Percentiles rank a stretch among this genome's conserved stretches.
phyloP scores from a whole-genome alignment of 2,329 filamentous ascomycete genomes.

The Akanthomyces muscarius region DNA sequence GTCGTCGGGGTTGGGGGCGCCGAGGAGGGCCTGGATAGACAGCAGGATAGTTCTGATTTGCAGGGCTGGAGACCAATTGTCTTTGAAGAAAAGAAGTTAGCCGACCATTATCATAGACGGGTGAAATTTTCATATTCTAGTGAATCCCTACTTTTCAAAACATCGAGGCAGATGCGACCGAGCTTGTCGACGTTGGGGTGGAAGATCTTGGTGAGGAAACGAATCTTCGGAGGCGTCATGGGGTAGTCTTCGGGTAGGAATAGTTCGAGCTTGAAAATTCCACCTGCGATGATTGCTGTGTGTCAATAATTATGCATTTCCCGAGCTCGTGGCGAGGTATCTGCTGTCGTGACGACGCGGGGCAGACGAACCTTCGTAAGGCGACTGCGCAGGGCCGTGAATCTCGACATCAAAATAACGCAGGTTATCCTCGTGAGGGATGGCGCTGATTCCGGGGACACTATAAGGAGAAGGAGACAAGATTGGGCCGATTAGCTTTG shows the following conservation, averaged over 20 bases:
- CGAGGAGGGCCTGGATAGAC: slow-evolving; percentile 93
- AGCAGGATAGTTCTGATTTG: slow-evolving; percentile 98
- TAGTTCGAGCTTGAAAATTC: slow-evolving; percentile 93
- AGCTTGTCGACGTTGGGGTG: slow-evolving; percentile 98
- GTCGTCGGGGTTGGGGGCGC: slow-evolving; percentile 95
- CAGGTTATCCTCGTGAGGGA: slow-evolving; percentile 95
- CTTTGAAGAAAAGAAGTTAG: slow-evolving; percentile 41
- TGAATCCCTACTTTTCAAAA: slow-evolving; percentile 75
- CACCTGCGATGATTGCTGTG: slow-evolving; percentile 42
- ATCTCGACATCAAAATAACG: slow-evolving; percentile 98
- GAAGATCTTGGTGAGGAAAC: slow-evolving; percentile 98
- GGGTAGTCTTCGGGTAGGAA: slow-evolving; percentile 98
- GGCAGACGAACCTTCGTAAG: slow-evolving; percentile 74
- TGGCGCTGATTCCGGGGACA: slow-evolving; percentile 91
- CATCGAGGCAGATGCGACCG: slow-evolving; percentile 93
- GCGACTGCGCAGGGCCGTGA: slow-evolving; percentile 84
- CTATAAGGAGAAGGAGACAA: slow-evolving; percentile 41
- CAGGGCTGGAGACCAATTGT: slow-evolving; percentile 97
- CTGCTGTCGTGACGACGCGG: neutral
- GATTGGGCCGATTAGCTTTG: neutral
- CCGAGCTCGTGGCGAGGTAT: neutral
- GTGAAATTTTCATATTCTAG: neutral
- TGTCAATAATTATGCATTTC: slow-evolving; percentile 1
- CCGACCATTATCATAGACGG: neutral
- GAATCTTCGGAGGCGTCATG: slow-evolving; percentile 98